phyloP scores from a whole-genome alignment of 805 yeast species.

The Kluyveromyces dobzhanskii region DNA sequence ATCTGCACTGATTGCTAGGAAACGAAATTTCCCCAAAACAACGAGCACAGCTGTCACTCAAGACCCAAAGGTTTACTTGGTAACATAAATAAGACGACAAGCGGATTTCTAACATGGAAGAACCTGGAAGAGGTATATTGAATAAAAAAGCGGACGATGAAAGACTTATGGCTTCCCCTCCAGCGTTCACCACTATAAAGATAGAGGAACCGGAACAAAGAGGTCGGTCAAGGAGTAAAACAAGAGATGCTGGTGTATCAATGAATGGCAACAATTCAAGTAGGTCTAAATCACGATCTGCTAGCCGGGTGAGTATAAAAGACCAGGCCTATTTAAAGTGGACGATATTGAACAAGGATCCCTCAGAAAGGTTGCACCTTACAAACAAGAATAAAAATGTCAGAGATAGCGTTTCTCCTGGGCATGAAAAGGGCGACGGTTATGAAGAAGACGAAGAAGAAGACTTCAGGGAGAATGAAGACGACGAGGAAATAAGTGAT shows the following conservation, averaged over 20 bases:
- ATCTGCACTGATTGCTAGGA: no score
- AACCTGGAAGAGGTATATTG: slow-evolving; percentile 5
- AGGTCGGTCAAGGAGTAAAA: slow-evolving; percentile 20
- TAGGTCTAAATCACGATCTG: slow-evolving; percentile 20
- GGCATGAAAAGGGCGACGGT: slow-evolving; percentile 12
- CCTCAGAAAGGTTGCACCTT: slow-evolving; percentile 49
- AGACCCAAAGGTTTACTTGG: no score
- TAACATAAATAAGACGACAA: no score
- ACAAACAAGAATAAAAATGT: slow-evolving; percentile 9
- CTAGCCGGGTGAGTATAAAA: slow-evolving; percentile 23
- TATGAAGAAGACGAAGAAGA: slow-evolving; percentile 40
- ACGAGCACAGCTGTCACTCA: no score
- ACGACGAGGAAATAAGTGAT: slow-evolving; percentile 31
- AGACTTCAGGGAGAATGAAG: slow-evolving; percentile 44
- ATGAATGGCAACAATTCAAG: slow-evolving; percentile 4
- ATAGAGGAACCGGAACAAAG: slow-evolving; percentile 9
- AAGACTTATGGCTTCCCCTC: not conserved
- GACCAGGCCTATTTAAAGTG: slow-evolving; percentile 42
- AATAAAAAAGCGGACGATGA: slow-evolving; percentile 1
- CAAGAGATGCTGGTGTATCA: slow-evolving; percentile 6
- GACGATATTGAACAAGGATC: slow-evolving; percentile 66
- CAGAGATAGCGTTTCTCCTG: slow-evolving; percentile 3
- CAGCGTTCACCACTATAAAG: slow-evolving; percentile 2
- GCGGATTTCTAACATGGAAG: not conserved
- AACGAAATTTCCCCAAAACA: no score